Percentiles rank a stretch among this genome's conserved stretches.
Evolutionary conservation across 1,139 yeast genomes (phyloP).

Genomic region (Zygoascus hellenicus): DNA sequence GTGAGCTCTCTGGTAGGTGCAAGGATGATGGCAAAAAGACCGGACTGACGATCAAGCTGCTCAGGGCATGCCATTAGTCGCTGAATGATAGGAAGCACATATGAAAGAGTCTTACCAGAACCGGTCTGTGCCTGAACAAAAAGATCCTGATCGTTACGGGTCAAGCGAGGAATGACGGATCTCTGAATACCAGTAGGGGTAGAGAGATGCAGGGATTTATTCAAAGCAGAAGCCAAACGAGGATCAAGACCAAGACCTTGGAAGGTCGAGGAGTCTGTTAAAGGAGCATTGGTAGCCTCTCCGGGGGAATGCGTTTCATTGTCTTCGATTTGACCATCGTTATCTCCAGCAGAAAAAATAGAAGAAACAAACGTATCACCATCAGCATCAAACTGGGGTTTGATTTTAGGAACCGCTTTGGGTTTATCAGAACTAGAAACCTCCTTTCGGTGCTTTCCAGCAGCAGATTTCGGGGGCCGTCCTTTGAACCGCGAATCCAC

Average conservation of each 20-base stretch:
- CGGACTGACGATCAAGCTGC: slow-evolving; percentile 58
- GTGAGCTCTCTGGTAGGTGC: slow-evolving; percentile 96
- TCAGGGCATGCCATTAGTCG: slow-evolving; percentile 52
- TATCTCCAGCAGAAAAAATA: slow-evolving; percentile 65
- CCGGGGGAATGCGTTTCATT: slow-evolving; percentile 29
- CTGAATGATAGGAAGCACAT: slow-evolving; percentile 74
- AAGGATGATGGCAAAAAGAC: slow-evolving; percentile 78
- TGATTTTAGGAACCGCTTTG: not conserved
- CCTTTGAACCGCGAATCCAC: slow-evolving; percentile 1
- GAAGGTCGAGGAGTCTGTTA: slow-evolving; percentile 63
- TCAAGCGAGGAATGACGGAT: slow-evolving; percentile 67
- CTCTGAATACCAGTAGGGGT: slow-evolving; percentile 86
- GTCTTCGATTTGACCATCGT: slow-evolving; percentile 14
- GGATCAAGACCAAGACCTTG: slow-evolving; percentile 64
- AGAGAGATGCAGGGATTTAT: slow-evolving; percentile 51
- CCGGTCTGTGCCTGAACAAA: slow-evolving; percentile 95
- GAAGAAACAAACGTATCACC: slow-evolving; percentile 69
- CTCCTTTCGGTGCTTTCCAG: not conserved
- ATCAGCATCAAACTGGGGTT: slow-evolving; percentile 14
- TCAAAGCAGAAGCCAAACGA: slow-evolving; percentile 49
- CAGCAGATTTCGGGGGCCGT: slow-evolving; percentile 5
- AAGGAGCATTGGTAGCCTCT: slow-evolving; percentile 81
- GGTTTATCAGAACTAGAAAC: not conserved
- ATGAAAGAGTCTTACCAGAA: slow-evolving; percentile 88
- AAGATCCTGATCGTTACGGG: slow-evolving; percentile 51